These are phyloP conservation scores for Prunus mira DNA, from an alignment of 306 rosid genomes.

Conservation along the genomic window DNA sequence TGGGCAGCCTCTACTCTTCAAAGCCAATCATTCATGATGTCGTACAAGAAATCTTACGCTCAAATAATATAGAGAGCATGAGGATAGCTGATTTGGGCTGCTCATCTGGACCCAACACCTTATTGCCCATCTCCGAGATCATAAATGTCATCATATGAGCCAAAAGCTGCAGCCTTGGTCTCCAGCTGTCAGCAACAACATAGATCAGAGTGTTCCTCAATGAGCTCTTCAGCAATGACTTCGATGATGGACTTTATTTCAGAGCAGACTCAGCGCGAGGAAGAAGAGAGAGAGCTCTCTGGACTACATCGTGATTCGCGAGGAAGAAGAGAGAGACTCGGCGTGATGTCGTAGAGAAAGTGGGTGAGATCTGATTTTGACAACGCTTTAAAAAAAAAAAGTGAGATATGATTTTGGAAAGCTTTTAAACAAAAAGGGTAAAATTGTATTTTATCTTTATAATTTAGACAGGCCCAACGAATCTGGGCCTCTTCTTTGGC, in stretches of 20 bases:
- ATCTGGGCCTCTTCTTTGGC: no score
- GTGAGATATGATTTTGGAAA: no score
- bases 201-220: slow-evolving; percentile 54
- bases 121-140: slow-evolving; percentile 42
- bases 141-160: slow-evolving; percentile 22
- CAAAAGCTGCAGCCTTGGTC: slow-evolving; percentile 18
- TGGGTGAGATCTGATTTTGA: no score
- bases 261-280: no score
- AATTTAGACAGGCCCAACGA: no score
- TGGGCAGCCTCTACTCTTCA: not conserved
- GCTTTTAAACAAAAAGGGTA: no score
- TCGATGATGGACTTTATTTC: slow-evolving; percentile 2
- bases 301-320: no score
- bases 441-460: no score
- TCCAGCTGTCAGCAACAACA: slow-evolving; percentile 2
- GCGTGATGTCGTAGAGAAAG: no score
- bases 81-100: slow-evolving; percentile 77
- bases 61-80: slow-evolving; percentile 32
- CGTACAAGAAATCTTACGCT: slow-evolving; percentile 21
- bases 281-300: no score
- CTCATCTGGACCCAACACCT: slow-evolving; percentile 71
- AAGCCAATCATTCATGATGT: slow-evolving; percentile 36
- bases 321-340: no score
- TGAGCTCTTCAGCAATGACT: slow-evolving; percentile 65
- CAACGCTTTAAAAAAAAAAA: no score